Percentiles rank a stretch among this genome's conserved stretches.
Evolutionary conservation across 73 alveolate genomes (phyloP).

Genomic region (Paramecium tetraurelia): DNA sequence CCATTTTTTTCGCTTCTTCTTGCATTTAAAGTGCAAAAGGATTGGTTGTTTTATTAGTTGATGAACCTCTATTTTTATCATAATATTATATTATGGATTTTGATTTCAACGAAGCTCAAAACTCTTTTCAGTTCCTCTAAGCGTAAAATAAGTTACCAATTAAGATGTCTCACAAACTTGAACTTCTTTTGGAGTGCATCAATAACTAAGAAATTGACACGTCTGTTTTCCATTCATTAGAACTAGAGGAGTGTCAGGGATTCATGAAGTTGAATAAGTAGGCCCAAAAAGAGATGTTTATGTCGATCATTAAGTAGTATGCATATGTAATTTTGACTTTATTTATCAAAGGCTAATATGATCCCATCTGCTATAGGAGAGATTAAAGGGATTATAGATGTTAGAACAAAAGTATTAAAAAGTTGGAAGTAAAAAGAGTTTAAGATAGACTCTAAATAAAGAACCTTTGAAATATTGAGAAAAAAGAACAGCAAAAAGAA

Average conservation of each 20-base stretch:
- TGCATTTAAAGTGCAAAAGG: neutral
- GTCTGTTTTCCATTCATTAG: neutral
- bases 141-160: neutral
- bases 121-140: neutral
- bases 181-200: neutral
- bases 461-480: conserved; percentile 29
- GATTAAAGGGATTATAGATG: conserved; percentile 17
- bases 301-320: neutral
- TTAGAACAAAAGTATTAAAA: neutral
- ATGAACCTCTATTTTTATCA: neutral
- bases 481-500: conserved; percentile 9
- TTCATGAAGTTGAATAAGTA: neutral
- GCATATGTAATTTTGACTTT: neutral
- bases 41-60: neutral
- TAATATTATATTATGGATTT: conserved; percentile 15
- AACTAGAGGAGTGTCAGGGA: neutral
- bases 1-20: conserved; percentile 3
- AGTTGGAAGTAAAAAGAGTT: conserved; percentile 12
- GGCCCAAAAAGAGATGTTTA: conserved; percentile 21
- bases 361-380: neutral
- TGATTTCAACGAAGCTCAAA: conserved; percentile 26
- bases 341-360: neutral
- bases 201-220: neutral
- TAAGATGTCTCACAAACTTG: neutral
- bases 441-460: neutral